Conservation (phyloP, 306 rosid species). For the Cucurbita maxima region DNA sequence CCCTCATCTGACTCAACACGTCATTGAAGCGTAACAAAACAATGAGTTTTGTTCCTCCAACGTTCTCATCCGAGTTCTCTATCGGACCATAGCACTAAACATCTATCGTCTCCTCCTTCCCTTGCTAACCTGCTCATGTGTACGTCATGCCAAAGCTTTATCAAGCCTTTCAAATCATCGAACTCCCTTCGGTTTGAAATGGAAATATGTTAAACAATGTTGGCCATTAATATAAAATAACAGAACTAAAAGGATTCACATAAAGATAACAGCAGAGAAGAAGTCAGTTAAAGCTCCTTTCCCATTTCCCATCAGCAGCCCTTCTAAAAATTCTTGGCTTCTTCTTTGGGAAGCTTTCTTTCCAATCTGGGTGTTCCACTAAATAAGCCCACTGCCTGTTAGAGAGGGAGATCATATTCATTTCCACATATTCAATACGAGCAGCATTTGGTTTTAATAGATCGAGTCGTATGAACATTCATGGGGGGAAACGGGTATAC, state of each 20-base stretch:
- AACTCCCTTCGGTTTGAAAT: background rate
- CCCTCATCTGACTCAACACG: too few species aligned
- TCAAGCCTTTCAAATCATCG: too few species aligned
- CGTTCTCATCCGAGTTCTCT: too few species aligned
- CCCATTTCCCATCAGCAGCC: slow-evolving; percentile 49
- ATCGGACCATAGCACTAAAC: too few species aligned
- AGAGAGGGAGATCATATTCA: background rate
- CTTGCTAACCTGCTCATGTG: too few species aligned
- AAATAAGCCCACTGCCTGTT: slow-evolving; percentile 57
- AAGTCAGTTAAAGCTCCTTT: slow-evolving; percentile 15
- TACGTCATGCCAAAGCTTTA: too few species aligned
- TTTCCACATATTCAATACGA: too few species aligned
- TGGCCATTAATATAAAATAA: background rate
- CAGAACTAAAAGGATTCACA: background rate
- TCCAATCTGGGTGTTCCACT: slow-evolving; percentile 67
- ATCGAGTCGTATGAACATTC: background rate
- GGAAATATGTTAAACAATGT: background rate
- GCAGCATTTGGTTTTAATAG: background rate
- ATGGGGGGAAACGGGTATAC: background rate
- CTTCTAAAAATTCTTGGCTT: slow-evolving; percentile 53
- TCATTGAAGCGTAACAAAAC: too few species aligned
- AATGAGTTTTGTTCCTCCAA: too few species aligned
- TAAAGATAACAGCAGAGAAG: background rate
- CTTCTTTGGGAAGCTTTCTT: slow-evolving; percentile 40
- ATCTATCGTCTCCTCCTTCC: too few species aligned